phyloP scores from a whole-genome alignment of 805 yeast species.

The Lipomyces spencermartinsiae region DNA sequence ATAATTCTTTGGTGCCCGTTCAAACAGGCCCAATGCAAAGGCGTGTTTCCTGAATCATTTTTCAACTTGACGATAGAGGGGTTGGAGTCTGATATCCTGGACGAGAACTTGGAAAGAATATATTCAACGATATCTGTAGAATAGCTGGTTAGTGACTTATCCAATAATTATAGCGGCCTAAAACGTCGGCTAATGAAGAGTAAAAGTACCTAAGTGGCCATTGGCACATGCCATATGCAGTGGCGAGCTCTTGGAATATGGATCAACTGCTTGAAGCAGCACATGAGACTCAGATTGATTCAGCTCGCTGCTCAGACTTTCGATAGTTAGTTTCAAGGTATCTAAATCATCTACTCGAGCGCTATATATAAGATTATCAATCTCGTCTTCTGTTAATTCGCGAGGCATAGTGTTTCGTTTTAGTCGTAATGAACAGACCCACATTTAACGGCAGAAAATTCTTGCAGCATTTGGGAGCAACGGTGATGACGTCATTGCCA shows the following conservation, averaged over 20 bases:
- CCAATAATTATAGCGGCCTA: not conserved
- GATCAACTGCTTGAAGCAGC: constrained; percentile 67
- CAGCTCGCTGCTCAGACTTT: constrained; percentile 48
- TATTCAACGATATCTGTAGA: constrained; percentile 31
- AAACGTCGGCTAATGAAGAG: not conserved
- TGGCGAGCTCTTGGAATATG: constrained; percentile 70
- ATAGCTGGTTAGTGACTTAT: not conserved
- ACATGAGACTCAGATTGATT: constrained; percentile 26
- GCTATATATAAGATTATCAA: constrained; percentile 79
- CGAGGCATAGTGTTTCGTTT: constrained; percentile 10
- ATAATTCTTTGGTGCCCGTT: constrained; percentile 83
- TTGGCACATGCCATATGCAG: constrained; percentile 96
- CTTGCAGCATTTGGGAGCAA: not conserved
- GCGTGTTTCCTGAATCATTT: constrained; percentile 89
- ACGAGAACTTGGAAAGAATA: constrained; percentile 20
- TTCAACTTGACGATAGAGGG: constrained; percentile 52
- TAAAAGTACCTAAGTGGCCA: constrained; percentile 67
- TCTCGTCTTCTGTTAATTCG: constrained; percentile 65
- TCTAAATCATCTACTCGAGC: constrained; percentile 90
- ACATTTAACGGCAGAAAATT: not conserved
- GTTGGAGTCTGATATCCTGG: not conserved
- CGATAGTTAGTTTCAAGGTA: constrained; percentile 70
- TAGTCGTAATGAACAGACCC: not conserved
- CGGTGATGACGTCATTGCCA: too few relatives aligned
- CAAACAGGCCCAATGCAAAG: constrained; percentile 94